Base-by-base conservation (phyloP, 345 rosid species). In the Syzygium aqueum region DNA sequence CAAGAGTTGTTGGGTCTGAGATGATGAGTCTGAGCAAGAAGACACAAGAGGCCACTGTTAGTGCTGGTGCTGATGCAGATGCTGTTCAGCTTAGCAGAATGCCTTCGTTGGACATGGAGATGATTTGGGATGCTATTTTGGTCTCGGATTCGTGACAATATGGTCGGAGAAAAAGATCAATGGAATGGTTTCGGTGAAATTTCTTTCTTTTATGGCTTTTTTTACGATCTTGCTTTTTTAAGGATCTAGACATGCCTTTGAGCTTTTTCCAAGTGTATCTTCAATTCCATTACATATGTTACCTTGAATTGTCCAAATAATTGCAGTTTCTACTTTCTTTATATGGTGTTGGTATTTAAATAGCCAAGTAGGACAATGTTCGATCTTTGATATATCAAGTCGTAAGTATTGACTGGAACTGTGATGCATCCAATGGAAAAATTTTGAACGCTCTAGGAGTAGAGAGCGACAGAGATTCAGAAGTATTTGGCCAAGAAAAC, bases 21-120 rank as follows among this genome's bases (percentile, higher is more conserved):
- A 77, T 25, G 92, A 90, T 87, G 89, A 52, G 84, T 50, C 53
- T 40, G 40, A 61, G 84, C 92, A 88, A 54, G 61, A 73, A 33
- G 49, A 19, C 80, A 19, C 80, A 73, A 73, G 80, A 73, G 80
- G 49, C 80, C 80, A 22, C 16, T 37, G 80, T 5, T 33, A 73
- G 80, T 73, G 61, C 87, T 43, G 16, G 51, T 12, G 86, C 90
- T 63, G 97, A 95, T 85, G 87, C 86, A n/a, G 98, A 92, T 87
- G 93, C 90, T 59, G 94, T 95, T 89, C 98, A 95, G 92, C 87
- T 97, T 84, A 97, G 99, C 90, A 96, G 96, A 89, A 95, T 97
- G 98, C 99, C 99, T 53, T 96, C 99, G 7, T 90, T 97, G 93
- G 99, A 97, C 92, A 97, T 97, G 96, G 99, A 97, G 87, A 93